phyloP scores from a whole-genome alignment of 2,329 filamentous ascomycete species.

The Endothia cerciana region DNA sequence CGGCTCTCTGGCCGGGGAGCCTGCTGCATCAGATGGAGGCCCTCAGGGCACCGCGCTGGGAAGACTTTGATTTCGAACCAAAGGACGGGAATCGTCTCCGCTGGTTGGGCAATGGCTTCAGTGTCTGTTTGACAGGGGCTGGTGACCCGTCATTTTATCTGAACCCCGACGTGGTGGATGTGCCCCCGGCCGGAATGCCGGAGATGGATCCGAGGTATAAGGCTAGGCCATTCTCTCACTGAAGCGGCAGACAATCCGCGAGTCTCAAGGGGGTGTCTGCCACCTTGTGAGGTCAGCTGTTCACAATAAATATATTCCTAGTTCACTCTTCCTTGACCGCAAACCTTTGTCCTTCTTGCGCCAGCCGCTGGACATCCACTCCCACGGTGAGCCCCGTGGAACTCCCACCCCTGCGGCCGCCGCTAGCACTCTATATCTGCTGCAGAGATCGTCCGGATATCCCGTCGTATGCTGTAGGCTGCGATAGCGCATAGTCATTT shows the following conservation, averaged over 20 bases:
- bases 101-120: slow-evolving; percentile 36
- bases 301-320: background rate
- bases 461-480: background rate
- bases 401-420: background rate
- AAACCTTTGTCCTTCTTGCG: background rate
- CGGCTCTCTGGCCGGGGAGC: slow-evolving; percentile 36
- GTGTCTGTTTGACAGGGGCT: slow-evolving; percentile 15
- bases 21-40: slow-evolving; percentile 36
- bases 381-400: background rate
- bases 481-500: background rate
- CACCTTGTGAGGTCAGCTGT: background rate
- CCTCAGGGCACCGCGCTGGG: slow-evolving; percentile 34
- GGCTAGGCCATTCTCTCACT: slow-evolving; percentile 39
- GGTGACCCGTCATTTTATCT: slow-evolving; percentile 41
- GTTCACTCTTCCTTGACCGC: background rate
- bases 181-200: slow-evolving; percentile 34
- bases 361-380: background rate
- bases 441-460: background rate
- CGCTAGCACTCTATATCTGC: background rate
- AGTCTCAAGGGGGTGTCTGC: background rate
- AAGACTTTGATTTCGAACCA: slow-evolving; percentile 34
- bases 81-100: slow-evolving; percentile 34
- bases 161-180: slow-evolving; percentile 35
- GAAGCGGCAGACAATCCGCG: background rate
- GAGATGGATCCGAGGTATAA: slow-evolving; percentile 37